Evolutionary conservation across 2,329 filamentous ascomycete species (phyloP).

Genomic region (Trichoderma lentiforme): DNA sequence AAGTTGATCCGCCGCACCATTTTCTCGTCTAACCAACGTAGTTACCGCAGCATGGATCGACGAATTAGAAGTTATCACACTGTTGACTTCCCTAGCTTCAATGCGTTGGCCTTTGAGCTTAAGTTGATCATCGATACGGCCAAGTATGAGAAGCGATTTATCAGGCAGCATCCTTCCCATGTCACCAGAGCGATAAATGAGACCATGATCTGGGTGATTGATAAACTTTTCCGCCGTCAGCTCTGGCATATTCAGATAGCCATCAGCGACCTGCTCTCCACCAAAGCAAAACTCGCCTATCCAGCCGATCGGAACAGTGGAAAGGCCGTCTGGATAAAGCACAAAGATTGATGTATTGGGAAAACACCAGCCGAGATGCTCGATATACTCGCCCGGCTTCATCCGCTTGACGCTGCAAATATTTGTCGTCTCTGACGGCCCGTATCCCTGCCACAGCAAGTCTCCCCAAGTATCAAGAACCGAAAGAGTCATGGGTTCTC

Average conservation of each 20-base stretch:
- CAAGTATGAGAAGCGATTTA: slow-evolving; percentile 69
- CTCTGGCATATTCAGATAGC: slow-evolving; percentile 65
- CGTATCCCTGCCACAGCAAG: slow-evolving; percentile 76
- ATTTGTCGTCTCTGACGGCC: slow-evolving; percentile 82
- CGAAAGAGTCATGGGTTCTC: slow-evolving; percentile 71
- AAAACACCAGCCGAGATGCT: slow-evolving; percentile 73
- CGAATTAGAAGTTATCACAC: slow-evolving; percentile 50
- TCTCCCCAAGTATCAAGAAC: slow-evolving; percentile 68
- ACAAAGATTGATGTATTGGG: slow-evolving; percentile 74
- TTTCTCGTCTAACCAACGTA: slow-evolving; percentile 49
- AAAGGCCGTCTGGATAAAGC: slow-evolving; percentile 42
- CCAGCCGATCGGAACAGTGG: slow-evolving; percentile 64
- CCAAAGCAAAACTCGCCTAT: slow-evolving; percentile 85
- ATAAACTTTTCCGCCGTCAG: slow-evolving; percentile 67
- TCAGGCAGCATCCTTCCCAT: slow-evolving; percentile 75
- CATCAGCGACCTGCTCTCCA: slow-evolving; percentile 73
- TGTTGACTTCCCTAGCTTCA: slow-evolving; percentile 73
- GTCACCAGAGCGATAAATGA: slow-evolving; percentile 79
- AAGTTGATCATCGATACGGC: slow-evolving; percentile 73
- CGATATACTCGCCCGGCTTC: slow-evolving; percentile 54
- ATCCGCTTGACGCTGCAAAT: slow-evolving; percentile 76
- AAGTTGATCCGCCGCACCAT: slow-evolving; percentile 49
- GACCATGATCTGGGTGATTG: slow-evolving; percentile 63
- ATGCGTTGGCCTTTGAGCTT: slow-evolving; percentile 79
- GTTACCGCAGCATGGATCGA: slow-evolving; percentile 61